phyloP scores from a whole-genome alignment of 176 grass and related monocot species.

The Bolboschoenus planiculmis region DNA sequence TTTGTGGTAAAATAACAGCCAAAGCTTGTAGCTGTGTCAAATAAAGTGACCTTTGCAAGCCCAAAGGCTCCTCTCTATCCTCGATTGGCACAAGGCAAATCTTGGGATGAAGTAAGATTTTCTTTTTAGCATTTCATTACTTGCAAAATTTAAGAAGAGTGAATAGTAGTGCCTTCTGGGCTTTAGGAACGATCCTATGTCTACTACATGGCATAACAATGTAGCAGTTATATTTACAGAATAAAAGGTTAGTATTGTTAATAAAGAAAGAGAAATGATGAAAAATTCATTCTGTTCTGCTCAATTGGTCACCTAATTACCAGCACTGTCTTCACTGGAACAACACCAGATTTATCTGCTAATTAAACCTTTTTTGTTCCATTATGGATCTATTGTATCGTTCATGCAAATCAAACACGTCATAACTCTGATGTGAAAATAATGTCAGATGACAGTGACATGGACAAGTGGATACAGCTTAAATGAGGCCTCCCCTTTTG shows the following conservation, averaged over 20 bases:
- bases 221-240: not conserved
- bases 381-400: not conserved
- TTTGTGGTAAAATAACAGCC: conserved; percentile 39
- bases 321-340: not conserved
- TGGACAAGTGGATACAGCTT: conserved; percentile 89
- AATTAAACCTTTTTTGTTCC: conserved; percentile 1
- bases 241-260: not conserved
- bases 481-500: conserved; percentile 58
- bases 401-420: not conserved
- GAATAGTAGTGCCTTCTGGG: not conserved
- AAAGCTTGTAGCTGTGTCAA: conserved; percentile 52
- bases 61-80: conserved; percentile 92
- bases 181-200: not conserved
- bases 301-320: not conserved
- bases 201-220: not conserved
- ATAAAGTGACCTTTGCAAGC: conserved; percentile 53
- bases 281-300: not conserved
- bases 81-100: conserved; percentile 74
- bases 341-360: not conserved
- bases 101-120: conserved; percentile 73
- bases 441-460: conserved; percentile 73
- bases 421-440: conserved; percentile 12
- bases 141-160: not conserved
- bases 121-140: conserved; percentile 19
- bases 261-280: conserved; percentile 1